Conservation (phyloP, 106 monocot species). For the Agapanthus africanus region DNA sequence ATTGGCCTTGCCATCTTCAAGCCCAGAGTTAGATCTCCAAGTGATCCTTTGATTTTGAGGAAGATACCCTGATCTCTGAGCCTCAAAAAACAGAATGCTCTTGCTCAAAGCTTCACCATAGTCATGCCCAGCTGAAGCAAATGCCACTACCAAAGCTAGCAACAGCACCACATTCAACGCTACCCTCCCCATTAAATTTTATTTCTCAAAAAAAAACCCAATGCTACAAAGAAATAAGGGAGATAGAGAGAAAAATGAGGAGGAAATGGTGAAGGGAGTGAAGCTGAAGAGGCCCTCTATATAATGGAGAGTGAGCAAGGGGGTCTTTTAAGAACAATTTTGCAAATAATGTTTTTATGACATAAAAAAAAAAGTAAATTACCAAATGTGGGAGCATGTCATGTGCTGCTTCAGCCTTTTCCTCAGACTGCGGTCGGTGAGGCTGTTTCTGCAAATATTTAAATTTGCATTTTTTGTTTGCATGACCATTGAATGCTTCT, state of each 20-base stretch:
- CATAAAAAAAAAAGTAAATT: not conserved
- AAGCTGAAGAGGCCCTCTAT: slow-evolving; percentile 8
- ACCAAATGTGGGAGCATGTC: not conserved
- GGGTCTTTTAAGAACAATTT: not conserved
- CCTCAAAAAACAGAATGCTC: slow-evolving; percentile 92
- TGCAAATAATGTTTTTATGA: not conserved
- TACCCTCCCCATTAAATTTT: slow-evolving; percentile 6
- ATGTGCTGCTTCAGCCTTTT: not conserved
- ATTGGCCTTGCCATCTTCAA: slow-evolving; percentile 75
- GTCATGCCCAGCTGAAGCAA: slow-evolving; percentile 44
- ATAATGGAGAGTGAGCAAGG: not conserved
- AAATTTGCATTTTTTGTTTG: not conserved
- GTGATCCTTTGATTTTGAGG: slow-evolving; percentile 61
- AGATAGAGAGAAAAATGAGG: slow-evolving; percentile 2
- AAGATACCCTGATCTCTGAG: slow-evolving; percentile 86
- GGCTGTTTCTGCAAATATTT: not conserved
- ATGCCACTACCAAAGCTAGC: slow-evolving; percentile 5
- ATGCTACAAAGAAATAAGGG: not conserved
- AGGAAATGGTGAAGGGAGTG: not conserved
- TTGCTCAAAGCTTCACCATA: slow-evolving; percentile 73
- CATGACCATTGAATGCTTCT: too few species aligned
- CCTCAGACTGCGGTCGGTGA: not conserved
- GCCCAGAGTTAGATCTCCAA: slow-evolving; percentile 86
- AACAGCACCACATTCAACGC: slow-evolving; percentile 1
- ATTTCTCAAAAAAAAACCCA: not conserved